A percentile compares a stretch with the other conserved stretches of the same genome.
Evolutionary conservation across 352 stramenopile genomes (phyloP).

Genomic region (Globisporangium acanthophoron): DNA sequence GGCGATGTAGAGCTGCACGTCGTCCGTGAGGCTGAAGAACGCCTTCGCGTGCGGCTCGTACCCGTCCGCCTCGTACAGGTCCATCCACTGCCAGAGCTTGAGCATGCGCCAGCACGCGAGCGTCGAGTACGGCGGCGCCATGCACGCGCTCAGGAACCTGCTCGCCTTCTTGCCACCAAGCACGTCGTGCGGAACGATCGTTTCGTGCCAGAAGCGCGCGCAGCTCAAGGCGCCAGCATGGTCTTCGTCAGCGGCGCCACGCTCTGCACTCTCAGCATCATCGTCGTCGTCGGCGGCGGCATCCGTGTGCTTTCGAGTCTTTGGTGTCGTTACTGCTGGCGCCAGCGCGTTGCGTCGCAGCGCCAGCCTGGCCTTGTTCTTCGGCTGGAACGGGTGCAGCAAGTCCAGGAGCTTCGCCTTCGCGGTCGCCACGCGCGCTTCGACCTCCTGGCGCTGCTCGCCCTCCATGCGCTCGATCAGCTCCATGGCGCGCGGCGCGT

Average conservation of each 20-base stretch:
- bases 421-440: slow-evolving; percentile 46
- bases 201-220: slow-evolving; percentile 64
- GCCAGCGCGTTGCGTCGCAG: slow-evolving; percentile 31
- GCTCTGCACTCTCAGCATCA: background rate
- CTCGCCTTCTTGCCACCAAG: slow-evolving; percentile 30
- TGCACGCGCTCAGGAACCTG: slow-evolving; percentile 33
- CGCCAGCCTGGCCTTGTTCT: slow-evolving; percentile 34
- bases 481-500: slow-evolving; percentile 46
- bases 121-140: slow-evolving; percentile 18
- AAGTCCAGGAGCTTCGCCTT: slow-evolving; percentile 46
- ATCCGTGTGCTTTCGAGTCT: background rate
- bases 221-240: slow-evolving; percentile 33
- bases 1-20: slow-evolving; percentile 46
- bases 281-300: background rate
- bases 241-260: slow-evolving; percentile 4
- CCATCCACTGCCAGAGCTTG: slow-evolving; percentile 45
- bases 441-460: slow-evolving; percentile 41
- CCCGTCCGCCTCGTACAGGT: slow-evolving; percentile 43
- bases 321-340: background rate
- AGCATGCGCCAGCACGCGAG: slow-evolving; percentile 36
- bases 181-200: slow-evolving; percentile 20
- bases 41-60: slow-evolving; percentile 37
- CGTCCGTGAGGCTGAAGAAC: slow-evolving; percentile 34
- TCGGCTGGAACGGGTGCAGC: slow-evolving; percentile 47
- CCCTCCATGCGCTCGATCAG: slow-evolving; percentile 54